phyloP scores from a whole-genome alignment of 495 filamentous ascomycete genomes.

The Trichoderma asperelloides region DNA sequence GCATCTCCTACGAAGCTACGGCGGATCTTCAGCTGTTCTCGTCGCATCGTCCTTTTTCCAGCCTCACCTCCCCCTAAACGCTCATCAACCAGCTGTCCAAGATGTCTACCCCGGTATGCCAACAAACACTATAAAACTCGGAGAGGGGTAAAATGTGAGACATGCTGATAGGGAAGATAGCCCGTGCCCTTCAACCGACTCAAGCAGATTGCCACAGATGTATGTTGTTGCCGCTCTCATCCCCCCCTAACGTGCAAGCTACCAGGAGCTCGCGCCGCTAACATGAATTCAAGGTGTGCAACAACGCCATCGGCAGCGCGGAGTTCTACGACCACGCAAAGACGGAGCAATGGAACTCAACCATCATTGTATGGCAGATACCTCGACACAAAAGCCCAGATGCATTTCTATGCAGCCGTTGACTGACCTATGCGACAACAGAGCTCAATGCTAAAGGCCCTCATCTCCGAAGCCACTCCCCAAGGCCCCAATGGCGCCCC shows the following conservation, averaged over 20 bases:
- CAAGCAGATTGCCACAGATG: constrained; percentile 73
- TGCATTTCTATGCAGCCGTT: not conserved
- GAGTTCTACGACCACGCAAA: constrained; percentile 74
- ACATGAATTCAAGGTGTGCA: constrained; percentile 59
- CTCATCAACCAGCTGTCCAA: constrained; percentile 13
- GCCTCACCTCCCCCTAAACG: not conserved
- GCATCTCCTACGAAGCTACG: not conserved
- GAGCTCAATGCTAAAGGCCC: constrained; percentile 76
- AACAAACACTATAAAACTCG: not conserved
- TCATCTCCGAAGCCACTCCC: constrained; percentile 75
- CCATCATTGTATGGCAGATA: constrained; percentile 68
- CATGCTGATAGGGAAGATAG: constrained; percentile 30
- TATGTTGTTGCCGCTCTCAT: constrained; percentile 33
- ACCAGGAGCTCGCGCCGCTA: constrained; percentile 12
- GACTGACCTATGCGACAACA: constrained; percentile 33
- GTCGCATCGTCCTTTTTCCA: not conserved
- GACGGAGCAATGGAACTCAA: constrained; percentile 76
- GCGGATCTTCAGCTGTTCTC: not conserved
- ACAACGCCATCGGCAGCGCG: constrained; percentile 57
- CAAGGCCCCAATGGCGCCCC: constrained; percentile 30
- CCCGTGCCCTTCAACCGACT: constrained; percentile 69
- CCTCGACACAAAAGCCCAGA: not conserved
- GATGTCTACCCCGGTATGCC: constrained; percentile 28
- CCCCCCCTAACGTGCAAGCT: constrained; percentile 9
- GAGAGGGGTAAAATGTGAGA: not conserved